Conservation (phyloP, 1,284 basidiomycete species). For the Ustilago tritici region DNA sequence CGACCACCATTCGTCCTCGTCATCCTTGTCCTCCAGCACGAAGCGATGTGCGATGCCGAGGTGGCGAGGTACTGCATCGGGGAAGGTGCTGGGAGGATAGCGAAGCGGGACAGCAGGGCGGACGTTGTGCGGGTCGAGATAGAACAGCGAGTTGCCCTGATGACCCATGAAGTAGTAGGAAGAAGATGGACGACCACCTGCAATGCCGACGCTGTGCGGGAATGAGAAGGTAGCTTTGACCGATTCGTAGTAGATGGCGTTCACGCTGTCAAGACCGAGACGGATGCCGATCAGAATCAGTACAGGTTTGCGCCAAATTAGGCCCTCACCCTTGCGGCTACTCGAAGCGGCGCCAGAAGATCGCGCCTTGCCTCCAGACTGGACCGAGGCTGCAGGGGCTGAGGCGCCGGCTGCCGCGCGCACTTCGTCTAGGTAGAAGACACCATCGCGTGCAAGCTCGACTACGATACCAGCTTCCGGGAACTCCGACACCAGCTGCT, state of each 20-base stretch:
- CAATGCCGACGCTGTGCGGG: constrained; percentile 94
- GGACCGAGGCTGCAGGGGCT: background rate
- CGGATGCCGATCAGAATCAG: constrained; percentile 87
- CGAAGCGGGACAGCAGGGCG: constrained; percentile 83
- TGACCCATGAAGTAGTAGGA: constrained; percentile 97
- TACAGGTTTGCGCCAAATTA: constrained; percentile 85
- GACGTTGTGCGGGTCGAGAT: constrained; percentile 94
- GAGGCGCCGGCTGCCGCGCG: constrained; percentile 77
- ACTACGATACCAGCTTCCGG: constrained; percentile 85
- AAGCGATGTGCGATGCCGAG: constrained; percentile 25
- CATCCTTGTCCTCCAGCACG: constrained; percentile 20
- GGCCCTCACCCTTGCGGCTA: constrained; percentile 7
- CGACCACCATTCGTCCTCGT: constrained; percentile 73
- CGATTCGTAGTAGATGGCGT: constrained; percentile 92
- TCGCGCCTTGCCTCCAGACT: constrained; percentile 14
- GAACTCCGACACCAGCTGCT: constrained; percentile 77
- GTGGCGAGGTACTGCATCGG: constrained; percentile 34
- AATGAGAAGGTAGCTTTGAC: constrained; percentile 92
- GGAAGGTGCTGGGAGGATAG: constrained; percentile 72
- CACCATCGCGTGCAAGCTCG: constrained; percentile 81
- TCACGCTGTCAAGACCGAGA: constrained; percentile 90
- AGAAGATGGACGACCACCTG: constrained; percentile 91
- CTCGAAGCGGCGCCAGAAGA: background rate
- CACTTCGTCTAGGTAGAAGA: constrained; percentile 87
- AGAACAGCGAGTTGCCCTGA: constrained; percentile 80